phyloP scores from a whole-genome alignment of 768 basidiomycete genomes.

The Albatrellus ellisii region DNA sequence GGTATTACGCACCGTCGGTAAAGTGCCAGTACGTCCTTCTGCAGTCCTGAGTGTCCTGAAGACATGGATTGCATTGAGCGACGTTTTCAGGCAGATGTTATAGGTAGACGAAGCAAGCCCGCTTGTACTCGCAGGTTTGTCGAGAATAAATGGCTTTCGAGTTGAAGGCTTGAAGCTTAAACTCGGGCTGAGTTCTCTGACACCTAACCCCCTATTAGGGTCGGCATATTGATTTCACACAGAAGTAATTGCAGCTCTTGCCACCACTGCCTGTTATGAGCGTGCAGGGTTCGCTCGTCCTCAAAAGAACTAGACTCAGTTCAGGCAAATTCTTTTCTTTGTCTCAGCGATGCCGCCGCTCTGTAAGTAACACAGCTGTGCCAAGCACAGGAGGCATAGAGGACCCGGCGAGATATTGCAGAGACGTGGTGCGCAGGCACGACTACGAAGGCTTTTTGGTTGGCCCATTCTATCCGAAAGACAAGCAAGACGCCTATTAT shows the following conservation, averaged over 20 bases:
- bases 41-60: conserved; percentile 30
- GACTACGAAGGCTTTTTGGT: conserved; percentile 74
- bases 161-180: too few species aligned
- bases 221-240: too few species aligned
- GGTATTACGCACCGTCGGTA: conserved; percentile 35
- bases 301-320: too few species aligned
- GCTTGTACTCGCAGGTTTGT: too few species aligned
- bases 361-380: conserved; percentile 3
- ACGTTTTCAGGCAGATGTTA: not conserved
- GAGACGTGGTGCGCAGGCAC: conserved; percentile 54
- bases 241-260: too few species aligned
- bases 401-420: conserved; percentile 53
- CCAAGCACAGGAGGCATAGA: conserved; percentile 15
- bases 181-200: too few species aligned
- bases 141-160: too few species aligned
- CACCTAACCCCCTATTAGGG: too few species aligned
- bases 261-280: too few species aligned
- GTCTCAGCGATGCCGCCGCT: not conserved
- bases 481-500: conserved; percentile 53
- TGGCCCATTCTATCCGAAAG: conserved; percentile 59
- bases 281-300: too few species aligned
- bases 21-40: conserved; percentile 36
- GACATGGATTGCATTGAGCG: conserved; percentile 16
- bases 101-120: not conserved
- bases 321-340: too few species aligned